Evolutionary conservation across 176 grass and related monocot species (phyloP), one percentile per base, ranked within the genome.

Genomic region (Carex pumila): DNA sequence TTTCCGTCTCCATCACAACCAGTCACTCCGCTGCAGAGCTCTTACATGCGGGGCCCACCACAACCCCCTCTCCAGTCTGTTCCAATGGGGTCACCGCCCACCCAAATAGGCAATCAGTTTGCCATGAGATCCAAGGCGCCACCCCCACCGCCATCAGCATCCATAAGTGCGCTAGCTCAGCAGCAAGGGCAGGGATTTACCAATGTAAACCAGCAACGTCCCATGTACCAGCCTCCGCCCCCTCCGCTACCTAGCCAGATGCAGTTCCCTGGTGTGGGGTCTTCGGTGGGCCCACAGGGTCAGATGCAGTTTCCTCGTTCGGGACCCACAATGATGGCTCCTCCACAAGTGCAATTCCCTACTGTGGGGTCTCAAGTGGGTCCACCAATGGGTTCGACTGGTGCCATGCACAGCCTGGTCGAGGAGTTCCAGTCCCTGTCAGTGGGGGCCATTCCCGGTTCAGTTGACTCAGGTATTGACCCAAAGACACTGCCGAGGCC

Each of bases 381-480:
- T 5, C 50, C 76, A 30, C 19, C 76, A 15, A 18, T 52, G 9
- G 62, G 81, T 52, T 45, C 61, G 21, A 55, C 52, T 17, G 85
- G 84, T 66, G 52, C 66, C 0, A 61, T 93, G 52, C 91, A 99
- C 58, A 86, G 81, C 78, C 78, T 99, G 54, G 91, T 91, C 25
- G 97, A 99, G 88, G 97, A 99, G 31, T 99, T 99, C 81, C 97
- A 99, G 83, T 99, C 97, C 3, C 64, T 99, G 62, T 86, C 91
- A 7, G 72, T 99, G 79, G 91, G 90, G 43, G 89, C 91, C 32
- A 81, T 73, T 2, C 97, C 97, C 67, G 97, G 97, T 22, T 89
- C 91, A 4, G 88, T 92, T 74, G 91, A 99, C 49, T 79, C 88
- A 39, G 93, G 93, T 69, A 67, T 96, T 72, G 93, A 99, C 18